Evolutionary conservation across 768 basidiomycete genomes (phyloP).

Genomic region (Pholiota microspora): DNA sequence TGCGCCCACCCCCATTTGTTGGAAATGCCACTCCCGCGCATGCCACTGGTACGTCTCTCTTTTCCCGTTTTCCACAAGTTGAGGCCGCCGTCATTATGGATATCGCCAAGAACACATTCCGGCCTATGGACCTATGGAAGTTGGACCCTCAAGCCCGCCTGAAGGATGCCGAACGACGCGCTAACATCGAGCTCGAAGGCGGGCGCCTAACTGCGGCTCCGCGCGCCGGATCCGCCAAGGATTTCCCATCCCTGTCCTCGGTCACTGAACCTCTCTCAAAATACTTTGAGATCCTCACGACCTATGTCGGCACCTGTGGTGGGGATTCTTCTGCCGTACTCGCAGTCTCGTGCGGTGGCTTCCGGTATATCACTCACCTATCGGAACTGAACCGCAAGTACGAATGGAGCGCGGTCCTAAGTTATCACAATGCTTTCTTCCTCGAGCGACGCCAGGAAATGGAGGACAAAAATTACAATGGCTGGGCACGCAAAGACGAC

Average conservation of each 20-base stretch:
- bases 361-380: background rate
- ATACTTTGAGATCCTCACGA: conserved; percentile 9
- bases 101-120: background rate
- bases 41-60: conserved; percentile 5
- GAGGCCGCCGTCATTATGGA: conserved; percentile 2
- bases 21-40: no score
- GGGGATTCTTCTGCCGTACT: background rate
- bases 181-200: background rate
- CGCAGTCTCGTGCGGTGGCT: background rate
- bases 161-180: background rate
- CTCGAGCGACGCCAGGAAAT: background rate
- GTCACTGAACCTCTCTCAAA: conserved; percentile 7
- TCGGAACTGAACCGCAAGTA: conserved; percentile 1
- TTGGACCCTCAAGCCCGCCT: background rate
- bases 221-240: background rate
- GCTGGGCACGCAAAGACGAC: background rate
- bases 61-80: conserved; percentile 3
- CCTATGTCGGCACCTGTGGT: conserved; percentile 4
- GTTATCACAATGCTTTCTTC: background rate
- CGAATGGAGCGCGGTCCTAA: conserved; percentile 2
- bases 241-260: conserved; percentile 10
- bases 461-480: background rate
- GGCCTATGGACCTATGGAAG: conserved; percentile 9
- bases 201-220: background rate
- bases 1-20: no score